Evolutionary conservation across 805 yeast species (phyloP).

Genomic region (Ogataea pignaliae): DNA sequence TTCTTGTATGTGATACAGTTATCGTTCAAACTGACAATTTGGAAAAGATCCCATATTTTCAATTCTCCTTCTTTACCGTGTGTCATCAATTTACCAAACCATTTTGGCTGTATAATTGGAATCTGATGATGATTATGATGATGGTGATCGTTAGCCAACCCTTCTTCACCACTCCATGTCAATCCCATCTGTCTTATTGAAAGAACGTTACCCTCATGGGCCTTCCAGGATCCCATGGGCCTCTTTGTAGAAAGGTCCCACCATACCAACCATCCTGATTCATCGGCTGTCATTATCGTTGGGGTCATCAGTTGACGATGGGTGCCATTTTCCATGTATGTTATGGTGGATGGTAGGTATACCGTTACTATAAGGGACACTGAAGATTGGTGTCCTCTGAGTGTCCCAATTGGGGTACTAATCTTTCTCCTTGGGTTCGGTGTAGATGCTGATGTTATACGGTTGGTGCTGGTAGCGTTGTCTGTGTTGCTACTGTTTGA

Average conservation of each 20-base stretch:
- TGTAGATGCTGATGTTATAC: too few species aligned
- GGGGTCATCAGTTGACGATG: slow-evolving; percentile 28
- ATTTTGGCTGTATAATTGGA: slow-evolving; percentile 20
- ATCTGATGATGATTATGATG: slow-evolving; percentile 5
- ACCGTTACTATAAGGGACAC: slow-evolving; percentile 10
- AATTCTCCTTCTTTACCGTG: slow-evolving; percentile 65
- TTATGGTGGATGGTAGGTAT: slow-evolving; percentile 17
- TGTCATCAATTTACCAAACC: slow-evolving; percentile 45
- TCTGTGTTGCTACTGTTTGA: too few species aligned
- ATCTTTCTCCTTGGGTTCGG: neutral
- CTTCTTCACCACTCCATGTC: slow-evolving; percentile 18
- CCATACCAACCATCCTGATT: slow-evolving; percentile 55
- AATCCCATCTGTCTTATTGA: slow-evolving; percentile 44
- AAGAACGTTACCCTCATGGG: slow-evolving; percentile 49
- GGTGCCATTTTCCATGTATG: neutral
- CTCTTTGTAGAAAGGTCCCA: slow-evolving; percentile 61
- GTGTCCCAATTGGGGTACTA: neutral
- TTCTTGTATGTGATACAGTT: slow-evolving; percentile 13
- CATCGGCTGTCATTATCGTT: slow-evolving; percentile 52
- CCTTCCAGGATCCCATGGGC: slow-evolving; percentile 54
- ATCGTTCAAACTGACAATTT: slow-evolving; percentile 10
- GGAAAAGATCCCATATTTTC: slow-evolving; percentile 41
- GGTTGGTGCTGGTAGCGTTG: too few species aligned
- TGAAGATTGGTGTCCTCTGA: slow-evolving; percentile 8
- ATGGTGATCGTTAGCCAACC: neutral